Evolutionary conservation across 106 monocot species (phyloP).

Genomic region (Acanthochlamys bracteata): DNA sequence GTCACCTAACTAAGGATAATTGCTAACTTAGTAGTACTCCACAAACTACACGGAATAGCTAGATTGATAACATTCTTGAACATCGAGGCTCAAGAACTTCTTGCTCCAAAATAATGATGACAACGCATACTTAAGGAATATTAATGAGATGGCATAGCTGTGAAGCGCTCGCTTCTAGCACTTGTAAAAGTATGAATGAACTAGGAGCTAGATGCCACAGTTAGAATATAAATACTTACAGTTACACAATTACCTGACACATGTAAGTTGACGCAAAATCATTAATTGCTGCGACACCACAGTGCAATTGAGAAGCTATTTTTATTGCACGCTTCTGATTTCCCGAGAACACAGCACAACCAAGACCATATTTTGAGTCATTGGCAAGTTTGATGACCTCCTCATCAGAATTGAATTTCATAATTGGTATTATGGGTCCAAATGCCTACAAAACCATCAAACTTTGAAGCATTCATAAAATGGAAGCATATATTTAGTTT

Average conservation of each 20-base stretch:
- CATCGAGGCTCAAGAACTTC: no score
- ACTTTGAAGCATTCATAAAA: background rate
- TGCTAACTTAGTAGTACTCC: no score
- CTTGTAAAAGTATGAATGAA: no score
- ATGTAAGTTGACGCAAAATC: constrained; percentile 98
- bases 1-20: background rate
- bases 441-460: constrained; percentile 57
- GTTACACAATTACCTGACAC: constrained; percentile 78
- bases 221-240: background rate
- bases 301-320: constrained; percentile 89
- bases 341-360: constrained; percentile 98
- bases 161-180: no score
- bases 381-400: constrained; percentile 88
- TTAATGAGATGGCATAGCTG: no score
- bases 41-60: no score
- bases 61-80: no score
- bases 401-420: constrained; percentile 94
- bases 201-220: background rate
- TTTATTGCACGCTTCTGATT: constrained; percentile 67
- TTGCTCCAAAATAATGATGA: no score
- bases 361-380: constrained; percentile 94
- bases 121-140: no score
- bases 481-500: background rate
- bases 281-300: constrained; percentile 91
- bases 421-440: constrained; percentile 96